These are phyloP conservation scores for Stylonectria norvegica DNA, from an alignment of 2,329 filamentous ascomycete species.

Conservation along the genomic window DNA sequence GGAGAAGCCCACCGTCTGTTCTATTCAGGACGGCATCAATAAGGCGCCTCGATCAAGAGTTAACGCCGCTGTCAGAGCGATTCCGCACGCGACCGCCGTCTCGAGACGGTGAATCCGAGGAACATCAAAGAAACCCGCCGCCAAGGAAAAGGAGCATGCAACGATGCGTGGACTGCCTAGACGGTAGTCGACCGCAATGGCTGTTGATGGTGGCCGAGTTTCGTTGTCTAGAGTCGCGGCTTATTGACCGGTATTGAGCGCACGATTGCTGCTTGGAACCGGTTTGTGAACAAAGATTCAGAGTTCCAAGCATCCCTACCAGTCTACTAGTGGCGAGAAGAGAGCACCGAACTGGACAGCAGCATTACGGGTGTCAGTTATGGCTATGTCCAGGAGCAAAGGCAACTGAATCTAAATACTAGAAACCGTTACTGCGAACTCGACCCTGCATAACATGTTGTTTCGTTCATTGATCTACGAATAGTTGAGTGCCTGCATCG, in stretches of 20 bases:
- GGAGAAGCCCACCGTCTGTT: constrained; percentile 2
- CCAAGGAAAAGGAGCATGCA: constrained; percentile 1
- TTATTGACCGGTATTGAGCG: constrained; percentile 10
- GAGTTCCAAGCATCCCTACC: too few species aligned
- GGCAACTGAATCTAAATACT: too few species aligned
- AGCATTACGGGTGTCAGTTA: too few species aligned
- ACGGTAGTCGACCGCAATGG: constrained; percentile 3
- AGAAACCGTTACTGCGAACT: too few species aligned
- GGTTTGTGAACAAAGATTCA: too few species aligned
- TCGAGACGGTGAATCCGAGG: constrained; percentile 1
- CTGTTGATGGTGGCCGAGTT: neutral
- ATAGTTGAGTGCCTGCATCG: neutral
- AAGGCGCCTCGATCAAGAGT: constrained; percentile 7
- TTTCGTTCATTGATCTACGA: neutral
- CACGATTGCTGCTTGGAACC: too few species aligned
- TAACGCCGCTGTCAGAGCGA: constrained; percentile 4
- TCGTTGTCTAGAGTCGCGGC: constrained; percentile 4
- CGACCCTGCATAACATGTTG: neutral
- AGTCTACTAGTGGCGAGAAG: too few species aligned
- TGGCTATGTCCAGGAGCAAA: too few species aligned
- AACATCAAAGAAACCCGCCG: constrained; percentile 4
- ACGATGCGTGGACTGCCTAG: neutral
- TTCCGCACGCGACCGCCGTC: constrained; percentile 2
- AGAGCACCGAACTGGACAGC: too few species aligned
- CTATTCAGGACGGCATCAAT: constrained; percentile 17